Conservation (phyloP, 176 grass and related monocot genomes). For the Luzula sylvatica region DNA sequence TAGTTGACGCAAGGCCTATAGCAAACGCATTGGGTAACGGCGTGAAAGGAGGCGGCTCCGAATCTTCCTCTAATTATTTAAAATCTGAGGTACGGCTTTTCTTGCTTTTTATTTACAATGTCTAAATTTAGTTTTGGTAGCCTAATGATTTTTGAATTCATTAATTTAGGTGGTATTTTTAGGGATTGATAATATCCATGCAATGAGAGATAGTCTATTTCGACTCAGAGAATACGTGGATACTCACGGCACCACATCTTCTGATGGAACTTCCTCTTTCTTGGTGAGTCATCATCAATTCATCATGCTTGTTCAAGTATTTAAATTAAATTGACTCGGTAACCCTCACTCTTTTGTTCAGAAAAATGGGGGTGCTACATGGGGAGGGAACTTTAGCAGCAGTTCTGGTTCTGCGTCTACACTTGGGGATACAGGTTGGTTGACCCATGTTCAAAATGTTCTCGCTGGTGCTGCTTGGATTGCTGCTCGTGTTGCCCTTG, state of each 20-base stretch:
- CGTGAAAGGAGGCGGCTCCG: slow-evolving; percentile 93
- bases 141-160: slow-evolving; percentile 31
- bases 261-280: slow-evolving; percentile 72
- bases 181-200: slow-evolving; percentile 96
- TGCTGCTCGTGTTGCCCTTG: slow-evolving; percentile 68
- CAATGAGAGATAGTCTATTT: slow-evolving; percentile 95
- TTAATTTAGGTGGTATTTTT: slow-evolving; percentile 73
- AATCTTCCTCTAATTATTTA: slow-evolving; percentile 88
- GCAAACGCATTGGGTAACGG: slow-evolving; percentile 95
- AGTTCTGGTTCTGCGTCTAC: slow-evolving; percentile 90
- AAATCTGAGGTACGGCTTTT: slow-evolving; percentile 60
- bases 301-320: background rate
- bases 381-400: slow-evolving; percentile 94
- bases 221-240: slow-evolving; percentile 97
- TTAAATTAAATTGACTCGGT: background rate
- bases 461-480: slow-evolving; percentile 95
- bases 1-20: slow-evolving; percentile 97
- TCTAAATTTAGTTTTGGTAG: background rate
- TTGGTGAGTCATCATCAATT: slow-evolving; percentile 28
- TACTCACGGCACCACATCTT: slow-evolving; percentile 71
- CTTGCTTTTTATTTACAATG: slow-evolving; percentile 2
- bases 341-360: slow-evolving; percentile 8
- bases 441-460: slow-evolving; percentile 90
- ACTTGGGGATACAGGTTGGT: slow-evolving; percentile 70
- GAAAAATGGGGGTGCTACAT: slow-evolving; percentile 90